Evolutionary conservation across 2,329 filamentous ascomycete genomes (phyloP), one percentile per base, ranked within the genome.

Genomic region (Colletotrichum horii): DNA sequence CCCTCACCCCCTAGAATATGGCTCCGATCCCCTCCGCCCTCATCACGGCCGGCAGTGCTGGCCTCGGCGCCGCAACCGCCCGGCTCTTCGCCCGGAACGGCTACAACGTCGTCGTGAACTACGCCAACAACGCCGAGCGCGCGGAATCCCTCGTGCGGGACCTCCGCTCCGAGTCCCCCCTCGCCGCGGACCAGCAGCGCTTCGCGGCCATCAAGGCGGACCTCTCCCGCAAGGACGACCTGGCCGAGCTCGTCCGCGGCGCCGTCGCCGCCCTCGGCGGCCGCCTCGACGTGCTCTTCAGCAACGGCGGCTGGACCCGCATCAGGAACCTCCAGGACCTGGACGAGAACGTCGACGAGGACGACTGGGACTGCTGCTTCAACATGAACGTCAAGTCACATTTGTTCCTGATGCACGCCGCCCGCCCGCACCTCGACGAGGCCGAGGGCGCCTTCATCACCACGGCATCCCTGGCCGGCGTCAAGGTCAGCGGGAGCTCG

Each of bases 201-300:
- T 87, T 91, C 64, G 80, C 89, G 24, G 84, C 90, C 8, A 84
- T 96, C 77, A 88, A 92, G 81, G 94, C 92, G 80, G 94, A 96
- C 82, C 88, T 94, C 60, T 91, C 90, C 19, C 85, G 87, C 8
- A 88, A 90, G 38, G 83, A 85, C 2, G 93, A 94, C 30, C 91
- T 94, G 77, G 83, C 87, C 65, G 85, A 86, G 1, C 87, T 93
- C 1, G 90, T 96, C 1, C 83, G 89, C 22, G 88, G 93, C 60
- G 89, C 91, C 2, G 87, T 93, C 64, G 84, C 88, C 30, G 84
- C 83, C n/a, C 87, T 95, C 77, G 94, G 43, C 43, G 43, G 48
- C 6, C 91, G 93, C 2, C 83, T 97, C n/a, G 94, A 97, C 84
- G 89, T 95, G 55, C 87, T 97, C 61, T 91, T 96, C 79, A 94